Base-by-base conservation (phyloP, 371 early-diverging fungal genomes). In the Actinomortierella ambigua region DNA sequence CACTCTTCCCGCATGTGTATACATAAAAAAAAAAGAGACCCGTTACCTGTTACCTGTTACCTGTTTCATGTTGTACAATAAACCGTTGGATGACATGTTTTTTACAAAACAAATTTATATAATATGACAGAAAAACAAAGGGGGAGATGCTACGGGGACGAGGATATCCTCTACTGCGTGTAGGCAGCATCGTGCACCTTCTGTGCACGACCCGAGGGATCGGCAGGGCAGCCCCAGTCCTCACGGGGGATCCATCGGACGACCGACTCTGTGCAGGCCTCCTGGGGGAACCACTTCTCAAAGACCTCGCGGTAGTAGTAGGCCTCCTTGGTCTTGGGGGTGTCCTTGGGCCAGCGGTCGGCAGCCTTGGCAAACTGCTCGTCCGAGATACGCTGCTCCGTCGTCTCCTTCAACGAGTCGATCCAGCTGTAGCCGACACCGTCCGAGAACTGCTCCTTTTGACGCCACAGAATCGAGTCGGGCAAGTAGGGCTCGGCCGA, bases 351-450 rank as follows among this genome's bases (percentile, higher is more conserved):
- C 90, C 91, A 98, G 40, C 90, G 78, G 46, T 81, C 73, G n/a
- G 81, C 76, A 55, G 90, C 90, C 23, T 76, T 73, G 39, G 88
- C 89, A 51, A 95, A 86, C 29, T 82, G 82, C 48, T 84, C 92
- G 59, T 95, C 95, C 41, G 90, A 86, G 5, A 98, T 34, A 34
- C 88, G 54, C 82, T 81, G 48, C 60, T 50, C 52, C 18, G 94
- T 85, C 50, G 82, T 78, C 17, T 87, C 90, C 82, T 93, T 94
- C 50, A 98, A 82, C 27, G 89, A 81, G 77, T 97, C 98, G 66
- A 98, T 97, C 98, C 98, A 98, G 61, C 84, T 78, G 82, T 98
- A 98, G 28, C 98, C 98, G 29, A 98, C 98, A 63, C 98, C 98
- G 63, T 98, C 98, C 24, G 92, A 91, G 85, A 98, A 97, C 81